Base-by-base conservation (phyloP, 805 yeast species). In the Jamesozyma jinghongensis region DNA sequence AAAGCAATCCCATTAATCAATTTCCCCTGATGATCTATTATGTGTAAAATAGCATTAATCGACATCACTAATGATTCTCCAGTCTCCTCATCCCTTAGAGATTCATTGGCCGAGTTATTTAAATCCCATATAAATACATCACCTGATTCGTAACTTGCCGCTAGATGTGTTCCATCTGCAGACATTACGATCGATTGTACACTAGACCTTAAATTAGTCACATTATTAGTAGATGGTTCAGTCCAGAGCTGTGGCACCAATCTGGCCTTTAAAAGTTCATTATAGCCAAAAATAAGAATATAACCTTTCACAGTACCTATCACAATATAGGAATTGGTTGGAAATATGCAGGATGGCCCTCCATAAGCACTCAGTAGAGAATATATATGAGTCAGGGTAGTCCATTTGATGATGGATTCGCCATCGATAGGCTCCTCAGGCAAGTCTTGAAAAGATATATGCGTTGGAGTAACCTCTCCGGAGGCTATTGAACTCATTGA, bases 231-330 rank as follows among this genome's bases (percentile, higher is more conserved):
- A 22, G 37, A 38, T 16, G 29, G 6, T 29, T 34, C 32, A 18
- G 26, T 19, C 2, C 18, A 13, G 16, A 47, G 18, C 19, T 47
- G 45, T 5, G 62, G 61, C 2, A 52, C 39, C 20, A 62, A 41
- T 6, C 70, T 67, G 33, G 62, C 61, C 12, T 70, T 63, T 3
- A 83, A 54, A 25, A 64, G 66, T 56, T 88, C 95, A 34, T 71
- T 71, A 46, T 78, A 80, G 51, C 79, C 81, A 57, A 85, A 87
- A 4, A 82, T 66, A 4, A 84, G 58, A 0, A 85, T 65, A 29
- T 58, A 63, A 1, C 95, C 95, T 38, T 71, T 73, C 0, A 71
- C 52, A 0, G 96, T 87, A 2, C 94, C 96, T 6, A 87, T 51
- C 0, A 76, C 76, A 6, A 81, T 64, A 40, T 51, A 60, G 26